Evolutionary conservation across 495 filamentous ascomycete species (phyloP), one percentile per base, ranked within the genome.

Genomic region (Lichenothelia convexa): DNA sequence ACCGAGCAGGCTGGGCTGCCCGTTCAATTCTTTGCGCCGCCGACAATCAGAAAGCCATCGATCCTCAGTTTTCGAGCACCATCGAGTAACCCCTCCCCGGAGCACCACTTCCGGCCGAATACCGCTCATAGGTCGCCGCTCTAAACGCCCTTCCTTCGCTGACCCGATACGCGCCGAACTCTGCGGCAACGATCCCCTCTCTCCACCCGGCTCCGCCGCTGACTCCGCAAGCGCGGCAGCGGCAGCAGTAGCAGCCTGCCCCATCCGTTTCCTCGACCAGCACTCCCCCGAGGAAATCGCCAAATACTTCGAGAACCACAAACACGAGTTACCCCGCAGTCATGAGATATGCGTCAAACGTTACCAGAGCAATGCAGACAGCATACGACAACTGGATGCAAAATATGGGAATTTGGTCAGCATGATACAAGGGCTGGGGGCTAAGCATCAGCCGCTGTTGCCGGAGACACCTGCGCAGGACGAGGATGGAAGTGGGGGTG

Each of bases 271-370:
- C 51, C 58, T 93, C 42, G 75, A 92, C 48, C 75, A 91, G 52
- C 82, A 91, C 51, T 80, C 80, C 1, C 83, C 85, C 1, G 81
- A 91, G 61, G 85, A 93, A 53, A 73, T 93, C 32, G 85, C 84
- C 12, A 64, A 73, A 41, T 93, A 92, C 48, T 77, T 93, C 37
- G 80, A 92, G 52, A 77, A 70, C 17, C 85, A 93, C 59, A 93
- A 92, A 52, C 84, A 93, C 47, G 80, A 92, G 45, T 70, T 93
- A 19, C 85, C 85, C 3, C 65, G 85, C 40, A 89, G 81, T 46
- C 85, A 93, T 55, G 82, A 85, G 41, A 71, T 93, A 15, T 93
- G 85, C 51, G 78, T 93, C 37, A 71, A 75, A 43, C 70, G 85
- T 26, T 91, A 85, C 53, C 83, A 92, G 51, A 70, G 67, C 49